These are phyloP conservation scores for Cytidiella melzeri DNA, from an alignment of 768 basidiomycete species.

Conservation along the genomic window DNA sequence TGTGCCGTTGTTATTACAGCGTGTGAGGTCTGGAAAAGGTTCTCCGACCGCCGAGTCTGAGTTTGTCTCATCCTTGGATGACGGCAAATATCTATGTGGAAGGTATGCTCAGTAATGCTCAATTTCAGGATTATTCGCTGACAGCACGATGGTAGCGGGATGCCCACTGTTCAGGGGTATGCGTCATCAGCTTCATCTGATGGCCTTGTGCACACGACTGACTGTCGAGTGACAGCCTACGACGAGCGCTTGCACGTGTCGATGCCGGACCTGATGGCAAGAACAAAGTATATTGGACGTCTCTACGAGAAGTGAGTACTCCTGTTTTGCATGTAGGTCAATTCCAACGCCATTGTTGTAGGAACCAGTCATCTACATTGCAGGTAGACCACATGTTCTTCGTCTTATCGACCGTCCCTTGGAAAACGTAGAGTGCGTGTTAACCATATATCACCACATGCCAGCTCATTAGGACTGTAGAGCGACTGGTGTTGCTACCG, in stretches of 20 bases:
- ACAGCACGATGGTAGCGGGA: constrained; percentile 53
- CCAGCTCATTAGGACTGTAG: constrained; percentile 33
- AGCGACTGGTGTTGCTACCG: constrained; percentile 89
- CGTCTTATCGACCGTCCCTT: constrained; percentile 82
- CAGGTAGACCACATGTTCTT: constrained; percentile 84
- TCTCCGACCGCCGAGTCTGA: constrained; percentile 29
- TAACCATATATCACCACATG: not conserved
- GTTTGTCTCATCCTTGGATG: constrained; percentile 30
- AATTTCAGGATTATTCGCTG: not conserved
- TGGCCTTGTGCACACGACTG: constrained; percentile 1
- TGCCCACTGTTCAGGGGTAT: constrained; percentile 91
- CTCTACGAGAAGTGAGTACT: constrained; percentile 71
- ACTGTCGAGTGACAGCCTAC: constrained; percentile 42
- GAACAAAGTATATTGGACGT: constrained; percentile 89
- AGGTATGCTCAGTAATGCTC: constrained; percentile 52
- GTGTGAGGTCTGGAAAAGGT: constrained; percentile 22
- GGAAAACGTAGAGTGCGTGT: constrained; percentile 86
- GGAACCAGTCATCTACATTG: constrained; percentile 92
- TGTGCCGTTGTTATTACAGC: constrained; percentile 54
- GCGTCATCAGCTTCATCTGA: constrained; percentile 12
- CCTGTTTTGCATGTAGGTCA: not conserved
- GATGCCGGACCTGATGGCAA: constrained; percentile 73
- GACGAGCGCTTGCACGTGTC: constrained; percentile 72
- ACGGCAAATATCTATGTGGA: constrained; percentile 69
- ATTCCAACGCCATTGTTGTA: no score